Evolutionary conservation across 768 basidiomycete species (phyloP).

Genomic region (Amanita pseudoporphyria): DNA sequence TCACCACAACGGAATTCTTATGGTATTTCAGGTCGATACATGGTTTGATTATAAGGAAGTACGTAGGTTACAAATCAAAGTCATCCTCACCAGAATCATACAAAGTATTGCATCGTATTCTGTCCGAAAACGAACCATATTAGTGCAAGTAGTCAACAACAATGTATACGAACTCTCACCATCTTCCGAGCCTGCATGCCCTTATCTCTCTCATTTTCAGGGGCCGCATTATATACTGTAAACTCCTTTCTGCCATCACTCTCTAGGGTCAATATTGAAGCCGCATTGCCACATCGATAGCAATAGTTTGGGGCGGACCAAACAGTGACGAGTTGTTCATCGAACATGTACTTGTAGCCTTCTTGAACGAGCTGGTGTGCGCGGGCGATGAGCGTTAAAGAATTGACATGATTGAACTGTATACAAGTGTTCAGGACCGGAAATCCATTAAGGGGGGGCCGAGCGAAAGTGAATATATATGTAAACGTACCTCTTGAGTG

Average conservation of each 20-base stretch:
- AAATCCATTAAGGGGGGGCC: too few relatives aligned
- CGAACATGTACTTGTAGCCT: constrained; percentile 96
- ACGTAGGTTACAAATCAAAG: not conserved
- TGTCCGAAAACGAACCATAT: constrained; percentile 14
- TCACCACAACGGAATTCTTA: too few relatives aligned
- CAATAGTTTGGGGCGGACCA: constrained; percentile 91
- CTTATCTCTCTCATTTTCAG: constrained; percentile 82
- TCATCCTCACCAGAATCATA: constrained; percentile 16
- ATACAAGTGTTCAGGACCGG: not conserved
- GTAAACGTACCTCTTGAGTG: constrained; percentile 58
- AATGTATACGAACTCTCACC: constrained; percentile 35
- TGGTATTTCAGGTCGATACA: too few relatives aligned
- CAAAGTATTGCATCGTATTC: constrained; percentile 50
- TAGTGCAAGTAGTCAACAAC: not conserved
- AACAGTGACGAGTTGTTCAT: constrained; percentile 83
- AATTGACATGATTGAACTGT: constrained; percentile 90
- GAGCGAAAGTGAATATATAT: not conserved
- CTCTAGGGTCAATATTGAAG: constrained; percentile 79
- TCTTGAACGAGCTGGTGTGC: constrained; percentile 97
- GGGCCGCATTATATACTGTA: constrained; percentile 78
- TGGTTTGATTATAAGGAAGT: not conserved
- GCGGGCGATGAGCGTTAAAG: constrained; percentile 79
- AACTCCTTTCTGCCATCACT: constrained; percentile 62
- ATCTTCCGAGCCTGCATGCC: constrained; percentile 65
- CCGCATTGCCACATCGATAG: constrained; percentile 77